phyloP scores from a whole-genome alignment of 805 yeast species.

The Zygosaccharomyces bisporus region DNA sequence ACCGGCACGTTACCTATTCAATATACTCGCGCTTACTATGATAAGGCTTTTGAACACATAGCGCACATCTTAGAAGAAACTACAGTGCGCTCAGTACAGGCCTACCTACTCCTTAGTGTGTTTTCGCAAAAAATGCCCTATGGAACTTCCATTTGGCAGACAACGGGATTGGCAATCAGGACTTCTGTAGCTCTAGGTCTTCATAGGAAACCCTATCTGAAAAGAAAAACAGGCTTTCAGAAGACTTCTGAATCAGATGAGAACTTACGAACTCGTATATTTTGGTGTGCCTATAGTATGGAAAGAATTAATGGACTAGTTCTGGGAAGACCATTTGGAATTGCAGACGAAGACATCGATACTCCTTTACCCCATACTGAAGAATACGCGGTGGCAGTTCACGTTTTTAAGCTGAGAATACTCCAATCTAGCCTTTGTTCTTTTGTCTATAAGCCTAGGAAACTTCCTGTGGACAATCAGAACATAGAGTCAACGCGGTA shows the following conservation, averaged over 20 bases:
- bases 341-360: slow-evolving; percentile 37
- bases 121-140: slow-evolving; percentile 38
- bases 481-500: slow-evolving; percentile 32
- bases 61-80: slow-evolving; percentile 24
- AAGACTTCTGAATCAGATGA: not conserved
- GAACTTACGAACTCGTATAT: slow-evolving; percentile 31
- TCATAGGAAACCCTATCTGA: slow-evolving; percentile 29
- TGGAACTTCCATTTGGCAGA: slow-evolving; percentile 25
- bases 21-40: slow-evolving; percentile 31
- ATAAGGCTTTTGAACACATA: slow-evolving; percentile 32
- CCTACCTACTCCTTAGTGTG: slow-evolving; percentile 25
- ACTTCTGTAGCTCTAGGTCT: slow-evolving; percentile 34
- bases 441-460: slow-evolving; percentile 34
- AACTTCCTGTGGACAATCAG: slow-evolving; percentile 18
- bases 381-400: slow-evolving; percentile 28
- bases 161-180: slow-evolving; percentile 19
- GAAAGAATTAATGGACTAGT: slow-evolving; percentile 37
- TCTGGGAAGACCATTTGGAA: slow-evolving; percentile 38
- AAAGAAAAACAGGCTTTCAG: slow-evolving; percentile 8
- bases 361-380: slow-evolving; percentile 28
- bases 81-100: slow-evolving; percentile 34
- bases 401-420: slow-evolving; percentile 34
- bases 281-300: slow-evolving; percentile 39
- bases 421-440: slow-evolving; percentile 37
- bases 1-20: slow-evolving; percentile 10